Evolutionary conservation across 2,329 filamentous ascomycete species (phyloP).

Genomic region (Cladosporium oxysporum): DNA sequence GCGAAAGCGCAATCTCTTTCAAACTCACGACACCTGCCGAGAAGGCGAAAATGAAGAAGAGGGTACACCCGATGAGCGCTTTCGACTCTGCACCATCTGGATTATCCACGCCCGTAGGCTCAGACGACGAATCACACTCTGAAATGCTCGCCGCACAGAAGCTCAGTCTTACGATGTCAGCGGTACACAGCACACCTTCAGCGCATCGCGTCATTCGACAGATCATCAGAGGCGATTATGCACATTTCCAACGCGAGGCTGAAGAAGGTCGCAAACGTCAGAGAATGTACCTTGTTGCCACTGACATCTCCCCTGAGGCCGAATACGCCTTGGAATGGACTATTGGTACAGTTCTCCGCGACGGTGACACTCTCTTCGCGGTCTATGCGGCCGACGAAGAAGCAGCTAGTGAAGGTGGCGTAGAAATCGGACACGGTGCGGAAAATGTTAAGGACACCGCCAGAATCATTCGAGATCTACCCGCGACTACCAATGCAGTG

Average conservation of each 20-base stretch:
- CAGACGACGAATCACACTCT: constrained; percentile 78
- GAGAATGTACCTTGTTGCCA: constrained; percentile 92
- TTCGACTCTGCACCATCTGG: constrained; percentile 71
- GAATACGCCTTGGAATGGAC: constrained; percentile 97
- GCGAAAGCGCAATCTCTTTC: constrained; percentile 35
- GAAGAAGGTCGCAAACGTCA: constrained; percentile 76
- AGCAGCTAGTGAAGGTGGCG: constrained; percentile 48
- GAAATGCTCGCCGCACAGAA: constrained; percentile 89
- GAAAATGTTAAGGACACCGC: constrained; percentile 76
- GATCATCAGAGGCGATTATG: constrained; percentile 85
- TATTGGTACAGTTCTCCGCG: constrained; percentile 88
- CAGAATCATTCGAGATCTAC: constrained; percentile 67
- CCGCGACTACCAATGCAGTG: constrained; percentile 38
- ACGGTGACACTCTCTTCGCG: constrained; percentile 90
- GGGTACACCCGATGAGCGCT: constrained; percentile 74
- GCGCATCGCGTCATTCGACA: constrained; percentile 83
- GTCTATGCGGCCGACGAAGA: constrained; percentile 96
- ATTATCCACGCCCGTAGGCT: constrained; percentile 66
- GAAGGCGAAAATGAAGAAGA: constrained; percentile 42
- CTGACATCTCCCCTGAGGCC: constrained; percentile 90
- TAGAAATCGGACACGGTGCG: constrained; percentile 68
- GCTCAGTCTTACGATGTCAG: constrained; percentile 76
- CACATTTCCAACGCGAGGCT: constrained; percentile 71
- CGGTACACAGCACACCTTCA: constrained; percentile 73
- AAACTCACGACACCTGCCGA: constrained; percentile 31